Evolutionary conservation across 2,329 filamentous ascomycete species (phyloP).

Genomic region (Pestalotiopsis sp.): DNA sequence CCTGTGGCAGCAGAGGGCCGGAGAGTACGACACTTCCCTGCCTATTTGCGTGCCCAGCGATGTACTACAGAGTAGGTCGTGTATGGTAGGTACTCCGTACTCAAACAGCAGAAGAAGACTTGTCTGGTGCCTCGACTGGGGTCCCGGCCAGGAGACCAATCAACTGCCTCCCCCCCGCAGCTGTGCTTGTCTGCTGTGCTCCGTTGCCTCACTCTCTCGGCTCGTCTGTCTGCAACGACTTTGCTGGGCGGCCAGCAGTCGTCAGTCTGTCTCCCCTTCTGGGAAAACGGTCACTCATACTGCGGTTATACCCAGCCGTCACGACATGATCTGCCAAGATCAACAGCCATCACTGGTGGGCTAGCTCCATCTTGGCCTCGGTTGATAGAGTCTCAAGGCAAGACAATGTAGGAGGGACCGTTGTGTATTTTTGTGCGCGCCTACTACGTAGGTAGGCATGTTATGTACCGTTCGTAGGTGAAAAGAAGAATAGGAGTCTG

Average conservation of each 20-base stretch:
- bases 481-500: background rate
- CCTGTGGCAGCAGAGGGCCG: background rate
- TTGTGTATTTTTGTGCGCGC: background rate
- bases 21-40: background rate
- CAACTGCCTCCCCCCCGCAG: background rate
- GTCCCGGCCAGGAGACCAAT: background rate
- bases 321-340: background rate
- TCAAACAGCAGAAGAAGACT: background rate
- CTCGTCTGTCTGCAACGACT: background rate
- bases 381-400: constrained; percentile 4
- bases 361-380: background rate
- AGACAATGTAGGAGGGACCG: constrained; percentile 2
- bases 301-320: background rate
- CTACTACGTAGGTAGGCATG: background rate
- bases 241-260: background rate
- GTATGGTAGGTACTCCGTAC: too few relatives aligned
- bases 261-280: background rate
- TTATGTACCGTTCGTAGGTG: background rate
- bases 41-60: too few relatives aligned
- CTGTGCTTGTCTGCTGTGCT: background rate
- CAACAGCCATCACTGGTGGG: background rate
- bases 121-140: background rate
- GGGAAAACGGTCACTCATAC: background rate
- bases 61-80: too few relatives aligned
- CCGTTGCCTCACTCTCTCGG: constrained; percentile 1